phyloP scores from a whole-genome alignment of 805 yeast species.

The Cyberlindnera euphorbiiphila region DNA sequence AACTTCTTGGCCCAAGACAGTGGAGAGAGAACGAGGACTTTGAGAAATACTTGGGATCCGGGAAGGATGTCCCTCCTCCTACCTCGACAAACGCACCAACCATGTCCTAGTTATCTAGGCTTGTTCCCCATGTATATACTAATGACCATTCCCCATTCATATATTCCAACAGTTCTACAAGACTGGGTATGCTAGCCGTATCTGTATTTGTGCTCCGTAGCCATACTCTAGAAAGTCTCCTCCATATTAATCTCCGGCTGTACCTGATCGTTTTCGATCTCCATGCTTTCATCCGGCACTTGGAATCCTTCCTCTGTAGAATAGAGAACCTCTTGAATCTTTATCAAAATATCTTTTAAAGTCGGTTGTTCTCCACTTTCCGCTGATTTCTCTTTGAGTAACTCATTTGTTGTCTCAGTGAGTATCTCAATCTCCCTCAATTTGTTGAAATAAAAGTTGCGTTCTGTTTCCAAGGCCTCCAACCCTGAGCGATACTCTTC shows the following conservation, averaged over 20 bases:
- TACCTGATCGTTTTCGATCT: conserved; percentile 24
- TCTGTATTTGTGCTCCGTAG: too few relatives aligned
- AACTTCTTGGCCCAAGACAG: conserved; percentile 73
- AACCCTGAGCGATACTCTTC: conserved; percentile 55
- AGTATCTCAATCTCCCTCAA: conserved; percentile 83
- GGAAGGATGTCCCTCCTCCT: conserved; percentile 22
- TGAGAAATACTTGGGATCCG: conserved; percentile 67
- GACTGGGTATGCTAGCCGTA: too few relatives aligned
- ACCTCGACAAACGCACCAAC: conserved; percentile 13
- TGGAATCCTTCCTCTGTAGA: conserved; percentile 84
- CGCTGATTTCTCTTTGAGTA: conserved; percentile 35
- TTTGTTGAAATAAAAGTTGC: conserved; percentile 88
- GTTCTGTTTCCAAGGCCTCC: conserved; percentile 71
- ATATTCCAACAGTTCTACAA: too few relatives aligned
- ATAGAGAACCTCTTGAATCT: conserved; percentile 73
- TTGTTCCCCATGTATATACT: conserved; percentile 10
- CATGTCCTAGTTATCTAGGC: too few relatives aligned
- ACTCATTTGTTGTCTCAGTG: conserved; percentile 59
- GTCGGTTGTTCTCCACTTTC: conserved; percentile 26
- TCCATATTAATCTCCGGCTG: conserved; percentile 29
- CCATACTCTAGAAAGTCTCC: conserved; percentile 31
- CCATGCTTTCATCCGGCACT: conserved; percentile 41
- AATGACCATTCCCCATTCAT: conserved; percentile 1
- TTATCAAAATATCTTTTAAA: conserved; percentile 43
- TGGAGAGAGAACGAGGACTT: conserved; percentile 84